Evolutionary conservation across 2,329 filamentous ascomycete species (phyloP), one percentile per base, ranked within the genome.

Genomic region (Pyrenochaeta sp.): DNA sequence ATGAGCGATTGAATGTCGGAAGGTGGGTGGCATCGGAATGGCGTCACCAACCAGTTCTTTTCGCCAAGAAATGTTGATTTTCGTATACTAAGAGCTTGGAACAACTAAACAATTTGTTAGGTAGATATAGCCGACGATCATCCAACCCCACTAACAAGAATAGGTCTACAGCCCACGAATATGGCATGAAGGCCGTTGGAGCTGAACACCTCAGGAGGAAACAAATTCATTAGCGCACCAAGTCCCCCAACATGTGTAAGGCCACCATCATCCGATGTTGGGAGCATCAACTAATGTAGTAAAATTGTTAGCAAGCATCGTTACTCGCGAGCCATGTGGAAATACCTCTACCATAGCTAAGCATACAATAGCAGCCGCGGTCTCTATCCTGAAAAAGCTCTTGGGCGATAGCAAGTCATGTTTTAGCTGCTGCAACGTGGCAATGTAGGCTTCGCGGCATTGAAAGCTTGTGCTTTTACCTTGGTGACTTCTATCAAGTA

Each of bases 161-260:
- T 56, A 6, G 78, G 76, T n/a, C 78, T 61, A 42, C 76, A 76
- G 0, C 77, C 78, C 1, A 76, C 61, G 44, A 79, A 79, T 0
- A 79, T 60, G 30, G 64, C 67, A 39, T 80, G 77, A 0, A 74
- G 56, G n/a, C 69, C 51, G 1, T 75, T 77, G 1, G 65, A 64
- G 3, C 58, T 56, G 41, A 75, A 79, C 7, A 56, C 56, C 7
- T 64, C 61, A 0, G 77, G 72, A 0, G 60, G 52, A 17, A 68
- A 66, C 1, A 68, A 54, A 45, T 74, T 64, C 40, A 80, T 72
- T 7, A 78, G 49, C 18, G 68, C 59, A 0, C 63, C 66, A 2
- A 78, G 66, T 1, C 74, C 77, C 14, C 69, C 63, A 1, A 72
- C 58, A 58, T 80, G 78, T 1, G 72, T 55, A 3, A 58, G 44